phyloP scores from a whole-genome alignment of 2,329 filamentous ascomycete genomes.

The Pseudocercospora cruenta region DNA sequence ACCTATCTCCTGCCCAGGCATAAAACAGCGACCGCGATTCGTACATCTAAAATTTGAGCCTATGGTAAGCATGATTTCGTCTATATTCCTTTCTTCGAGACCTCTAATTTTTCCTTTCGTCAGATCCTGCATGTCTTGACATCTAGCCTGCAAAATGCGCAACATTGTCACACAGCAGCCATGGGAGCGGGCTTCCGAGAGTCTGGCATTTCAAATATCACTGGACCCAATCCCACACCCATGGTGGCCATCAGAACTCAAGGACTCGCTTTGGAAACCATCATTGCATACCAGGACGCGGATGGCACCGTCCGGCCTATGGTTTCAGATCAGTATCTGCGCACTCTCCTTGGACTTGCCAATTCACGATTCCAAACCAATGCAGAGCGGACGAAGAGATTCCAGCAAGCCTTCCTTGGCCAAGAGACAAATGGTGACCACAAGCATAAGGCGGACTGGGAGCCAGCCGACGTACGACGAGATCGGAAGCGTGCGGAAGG shows the following conservation, averaged over 20 bases:
- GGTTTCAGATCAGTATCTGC: constrained; percentile 70
- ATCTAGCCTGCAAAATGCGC: constrained; percentile 73
- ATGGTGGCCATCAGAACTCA: constrained; percentile 86
- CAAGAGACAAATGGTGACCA: constrained; percentile 40
- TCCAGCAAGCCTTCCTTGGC: constrained; percentile 57
- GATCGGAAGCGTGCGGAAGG: constrained; percentile 48
- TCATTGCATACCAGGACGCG: constrained; percentile 64
- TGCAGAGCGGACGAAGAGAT: constrained; percentile 66
- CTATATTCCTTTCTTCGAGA: background rate
- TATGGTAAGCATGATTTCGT: constrained; percentile 66
- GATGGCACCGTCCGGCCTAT: constrained; percentile 53
- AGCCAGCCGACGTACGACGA: constrained; percentile 44
- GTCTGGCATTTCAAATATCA: constrained; percentile 66
- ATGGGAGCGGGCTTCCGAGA: constrained; percentile 85
- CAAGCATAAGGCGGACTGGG: constrained; percentile 37
- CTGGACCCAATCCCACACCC: constrained; percentile 52
- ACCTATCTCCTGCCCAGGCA: constrained; percentile 1
- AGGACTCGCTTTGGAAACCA: constrained; percentile 78
- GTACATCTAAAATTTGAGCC: constrained; percentile 93
- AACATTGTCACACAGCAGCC: constrained; percentile 74
- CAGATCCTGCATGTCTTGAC: constrained; percentile 89
- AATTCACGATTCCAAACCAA: constrained; percentile 78
- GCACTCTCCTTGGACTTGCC: constrained; percentile 67
- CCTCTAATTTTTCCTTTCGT: background rate
- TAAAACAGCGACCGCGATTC: constrained; percentile 39